These are phyloP conservation scores for Mikania micrantha DNA, from an alignment of 129 eudicot genomes.

Conservation along the genomic window DNA sequence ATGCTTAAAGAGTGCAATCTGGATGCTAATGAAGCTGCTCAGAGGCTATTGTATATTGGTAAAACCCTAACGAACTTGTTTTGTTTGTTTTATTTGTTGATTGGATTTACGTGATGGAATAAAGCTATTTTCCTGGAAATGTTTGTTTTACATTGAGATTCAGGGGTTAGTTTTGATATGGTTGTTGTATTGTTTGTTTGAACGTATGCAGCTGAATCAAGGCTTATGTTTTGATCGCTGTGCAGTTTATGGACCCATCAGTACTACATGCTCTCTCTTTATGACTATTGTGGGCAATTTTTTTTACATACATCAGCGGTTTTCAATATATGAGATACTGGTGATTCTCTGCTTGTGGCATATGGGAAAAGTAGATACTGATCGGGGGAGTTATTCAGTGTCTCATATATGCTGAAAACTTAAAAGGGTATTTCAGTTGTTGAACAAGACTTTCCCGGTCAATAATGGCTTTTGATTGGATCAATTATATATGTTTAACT, in stretches of 20 bases:
- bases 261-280: slow-evolving; percentile 5
- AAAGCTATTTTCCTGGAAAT: background rate
- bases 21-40: slow-evolving; percentile 75
- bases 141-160: background rate
- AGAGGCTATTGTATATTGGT: slow-evolving; percentile 64
- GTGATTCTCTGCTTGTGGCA: background rate
- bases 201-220: slow-evolving; percentile 11
- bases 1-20: slow-evolving; percentile 66
- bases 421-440: background rate
- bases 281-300: background rate
- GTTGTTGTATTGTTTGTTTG: slow-evolving; percentile 6
- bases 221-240: background rate
- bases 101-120: background rate
- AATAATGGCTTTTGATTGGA: background rate
- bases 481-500: background rate
- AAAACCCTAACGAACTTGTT: slow-evolving; percentile 8
- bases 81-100: background rate
- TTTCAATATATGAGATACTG: background rate
- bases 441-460: background rate
- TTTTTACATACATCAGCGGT: background rate
- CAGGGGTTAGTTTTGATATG: background rate
- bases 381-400: background rate
- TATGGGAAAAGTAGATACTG: background rate
- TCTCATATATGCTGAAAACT: background rate
- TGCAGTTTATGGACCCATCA: slow-evolving; percentile 8